Conservation (phyloP, 495 filamentous ascomycete species). For the Neurospora sp. region DNA sequence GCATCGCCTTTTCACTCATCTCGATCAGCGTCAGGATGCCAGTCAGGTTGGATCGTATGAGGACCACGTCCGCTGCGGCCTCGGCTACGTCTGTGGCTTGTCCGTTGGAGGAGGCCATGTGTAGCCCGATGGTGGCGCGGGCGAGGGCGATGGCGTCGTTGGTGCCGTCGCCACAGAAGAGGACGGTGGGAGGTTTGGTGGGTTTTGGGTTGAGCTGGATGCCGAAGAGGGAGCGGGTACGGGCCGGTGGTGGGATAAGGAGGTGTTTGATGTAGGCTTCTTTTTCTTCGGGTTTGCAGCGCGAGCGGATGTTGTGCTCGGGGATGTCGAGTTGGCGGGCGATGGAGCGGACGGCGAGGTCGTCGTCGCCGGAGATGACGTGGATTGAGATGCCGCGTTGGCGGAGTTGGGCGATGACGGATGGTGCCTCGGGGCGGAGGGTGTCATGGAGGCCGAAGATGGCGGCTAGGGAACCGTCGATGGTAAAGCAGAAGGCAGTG, state of each 20-base stretch:
- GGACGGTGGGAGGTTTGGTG: slow-evolving; percentile 29
- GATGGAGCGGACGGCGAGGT: slow-evolving; percentile 44
- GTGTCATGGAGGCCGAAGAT: slow-evolving; percentile 50
- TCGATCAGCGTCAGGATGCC: slow-evolving; percentile 51
- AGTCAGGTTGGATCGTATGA: slow-evolving; percentile 43
- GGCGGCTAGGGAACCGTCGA: slow-evolving; percentile 39
- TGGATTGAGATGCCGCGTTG: slow-evolving; percentile 48
- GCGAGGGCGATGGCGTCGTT: slow-evolving; percentile 71
- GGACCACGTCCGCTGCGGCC: slow-evolving; percentile 58
- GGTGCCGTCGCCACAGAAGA: slow-evolving; percentile 72
- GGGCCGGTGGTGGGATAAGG: slow-evolving; percentile 2
- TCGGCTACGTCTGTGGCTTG: slow-evolving; percentile 55
- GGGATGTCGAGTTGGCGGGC: slow-evolving; percentile 46
- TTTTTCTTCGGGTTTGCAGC: slow-evolving; percentile 53
- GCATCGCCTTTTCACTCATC: slow-evolving; percentile 42
- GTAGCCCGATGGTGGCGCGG: slow-evolving; percentile 59
- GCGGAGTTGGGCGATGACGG: slow-evolving; percentile 39
- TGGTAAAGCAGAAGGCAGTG: slow-evolving; percentile 54
- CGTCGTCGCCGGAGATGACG: slow-evolving; percentile 62
- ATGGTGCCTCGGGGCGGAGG: slow-evolving; percentile 45
- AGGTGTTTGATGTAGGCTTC: slow-evolving; percentile 45
- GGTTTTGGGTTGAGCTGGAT: background rate
- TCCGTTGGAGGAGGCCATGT: slow-evolving; percentile 36
- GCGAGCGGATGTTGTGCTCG: slow-evolving; percentile 30
- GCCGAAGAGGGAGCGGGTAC: background rate